Conservation (phyloP, 495 filamentous ascomycete genomes). For the Mycothermus thermophilus region DNA sequence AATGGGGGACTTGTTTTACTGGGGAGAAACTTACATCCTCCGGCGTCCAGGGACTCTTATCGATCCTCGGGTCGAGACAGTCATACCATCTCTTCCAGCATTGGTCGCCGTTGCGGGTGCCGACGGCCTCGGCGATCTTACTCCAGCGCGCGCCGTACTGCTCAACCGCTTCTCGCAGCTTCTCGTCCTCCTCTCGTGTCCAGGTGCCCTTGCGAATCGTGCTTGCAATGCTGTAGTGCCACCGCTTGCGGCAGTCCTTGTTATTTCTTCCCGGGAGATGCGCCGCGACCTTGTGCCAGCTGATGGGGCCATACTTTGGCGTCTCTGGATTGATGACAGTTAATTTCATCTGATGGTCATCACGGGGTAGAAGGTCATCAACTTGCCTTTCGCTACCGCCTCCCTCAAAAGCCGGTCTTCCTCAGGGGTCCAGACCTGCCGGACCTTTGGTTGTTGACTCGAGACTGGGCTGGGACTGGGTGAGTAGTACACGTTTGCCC, state of each 20-base stretch:
- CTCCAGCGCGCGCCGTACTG: conserved; percentile 24
- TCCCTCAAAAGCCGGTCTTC: conserved; percentile 14
- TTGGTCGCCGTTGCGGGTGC: conserved; percentile 22
- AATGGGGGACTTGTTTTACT: too few relatives aligned
- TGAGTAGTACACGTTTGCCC: not conserved
- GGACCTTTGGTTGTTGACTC: too few relatives aligned
- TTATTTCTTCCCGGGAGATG: conserved; percentile 27
- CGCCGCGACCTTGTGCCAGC: conserved; percentile 26
- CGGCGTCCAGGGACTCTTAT: conserved; percentile 21
- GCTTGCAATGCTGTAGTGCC: conserved; percentile 26
- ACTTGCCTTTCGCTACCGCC: conserved; percentile 12
- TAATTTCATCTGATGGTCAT: not conserved
- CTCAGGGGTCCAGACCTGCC: conserved; percentile 18
- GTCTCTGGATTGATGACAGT: conserved; percentile 9
- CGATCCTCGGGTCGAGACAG: conserved; percentile 18
- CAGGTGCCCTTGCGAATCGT: conserved; percentile 28
- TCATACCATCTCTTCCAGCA: conserved; percentile 26
- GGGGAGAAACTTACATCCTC: conserved; percentile 14
- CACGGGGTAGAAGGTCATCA: not conserved
- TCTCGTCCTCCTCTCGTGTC: conserved; percentile 28
- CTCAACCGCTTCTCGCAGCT: conserved; percentile 20
- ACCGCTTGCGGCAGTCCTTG: conserved; percentile 31
- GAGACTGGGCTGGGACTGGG: too few relatives aligned
- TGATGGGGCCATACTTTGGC: conserved; percentile 18
- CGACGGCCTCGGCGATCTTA: conserved; percentile 18